Percentiles rank a stretch among this genome's conserved stretches.
These are phyloP conservation scores for Fagopyrum esculentum DNA, from an alignment of 148 eudicot genomes.

Conservation along the genomic window DNA sequence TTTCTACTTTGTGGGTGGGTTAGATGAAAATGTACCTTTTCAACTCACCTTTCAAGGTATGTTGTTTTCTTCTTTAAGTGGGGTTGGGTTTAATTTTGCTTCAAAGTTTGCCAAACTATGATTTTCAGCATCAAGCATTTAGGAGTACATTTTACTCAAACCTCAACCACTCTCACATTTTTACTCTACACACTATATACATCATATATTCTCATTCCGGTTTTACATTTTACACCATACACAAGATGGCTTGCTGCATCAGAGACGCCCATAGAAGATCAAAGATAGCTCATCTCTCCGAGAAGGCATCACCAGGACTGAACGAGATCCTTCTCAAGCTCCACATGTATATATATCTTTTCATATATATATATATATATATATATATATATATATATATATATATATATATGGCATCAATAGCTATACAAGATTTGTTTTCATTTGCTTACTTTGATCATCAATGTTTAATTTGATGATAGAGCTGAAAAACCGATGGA, in stretches of 20 bases:
- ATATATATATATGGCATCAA: neutral
- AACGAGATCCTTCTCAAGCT: slow-evolving; percentile 12
- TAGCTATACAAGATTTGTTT: neutral
- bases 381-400: too few species aligned
- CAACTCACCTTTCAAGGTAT: neutral
- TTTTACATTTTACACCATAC: too few species aligned
- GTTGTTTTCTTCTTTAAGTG: neutral
- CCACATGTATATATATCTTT: neutral
- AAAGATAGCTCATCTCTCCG: neutral
- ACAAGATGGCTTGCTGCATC: neutral
- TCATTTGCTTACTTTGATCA: neutral
- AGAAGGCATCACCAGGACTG: slow-evolving; percentile 11
- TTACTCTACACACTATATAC: neutral
- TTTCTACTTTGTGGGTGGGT: too few species aligned
- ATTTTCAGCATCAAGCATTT: neutral
- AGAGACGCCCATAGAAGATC: neutral
- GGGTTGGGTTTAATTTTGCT: slow-evolving; percentile 10
- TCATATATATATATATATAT: too few species aligned
- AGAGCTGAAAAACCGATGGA: slow-evolving; percentile 62
- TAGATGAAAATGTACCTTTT: too few species aligned
- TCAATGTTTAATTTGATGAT: slow-evolving; percentile 14
- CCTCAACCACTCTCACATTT: neutral
- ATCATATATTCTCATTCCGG: neutral
- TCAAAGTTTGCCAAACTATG: slow-evolving; percentile 12
- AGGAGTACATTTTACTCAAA: slow-evolving; percentile 12